Evolutionary conservation across 169 alveolate genomes (phyloP), one percentile per base, ranked within the genome.

Genomic region (Plasmodium knowlesi): DNA sequence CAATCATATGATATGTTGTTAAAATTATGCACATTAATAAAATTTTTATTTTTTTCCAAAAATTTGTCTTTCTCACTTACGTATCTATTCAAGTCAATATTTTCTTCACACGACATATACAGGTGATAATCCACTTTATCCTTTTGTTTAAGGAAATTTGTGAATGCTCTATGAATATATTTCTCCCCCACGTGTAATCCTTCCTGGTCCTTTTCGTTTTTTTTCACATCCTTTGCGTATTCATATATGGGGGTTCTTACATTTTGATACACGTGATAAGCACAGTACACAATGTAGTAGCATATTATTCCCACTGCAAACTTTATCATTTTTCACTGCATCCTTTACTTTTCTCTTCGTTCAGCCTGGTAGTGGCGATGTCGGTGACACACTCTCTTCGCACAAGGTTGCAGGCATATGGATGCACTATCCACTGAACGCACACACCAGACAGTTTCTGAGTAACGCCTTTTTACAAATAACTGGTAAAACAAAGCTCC

Each of bases 121-220:
- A 86, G 67, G 80, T 86, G 93, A 39, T 86, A 86, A 76, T 86
- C 86, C 39, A 86, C 41, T 73, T n/a, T 86, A 43, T 86, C 93
- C 25, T 86, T 57, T 19, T 86, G 78, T 34, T 50, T 74, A 39
- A 86, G 53, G 34, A 74, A 50, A 43, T 86, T 86, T 78, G 39
- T 76, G 46, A 74, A 86, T 5, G 93, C 74, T 19, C 80, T 74
- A 73, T 67, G 28, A 6, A 74, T 32, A 74, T 86, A 74, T 70
- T 84, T 72, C 28, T 19, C 34, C 16, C 80, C 43, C 9, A n/a
- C 5, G 28, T 53, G 3, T 0, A 5, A 32, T 74, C 22, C 43
- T 16, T 19, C 39, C 32, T 46, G n/a, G 2, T 14, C 32, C 76
- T 84, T 72, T 19, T 16, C 76, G 4, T 22, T 4, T 12, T 84